A percentile compares a stretch with the other conserved stretches of the same genome.
Conservation (phyloP, 768 basidiomycete genomes). For the Tubosaeta sp. region DNA sequence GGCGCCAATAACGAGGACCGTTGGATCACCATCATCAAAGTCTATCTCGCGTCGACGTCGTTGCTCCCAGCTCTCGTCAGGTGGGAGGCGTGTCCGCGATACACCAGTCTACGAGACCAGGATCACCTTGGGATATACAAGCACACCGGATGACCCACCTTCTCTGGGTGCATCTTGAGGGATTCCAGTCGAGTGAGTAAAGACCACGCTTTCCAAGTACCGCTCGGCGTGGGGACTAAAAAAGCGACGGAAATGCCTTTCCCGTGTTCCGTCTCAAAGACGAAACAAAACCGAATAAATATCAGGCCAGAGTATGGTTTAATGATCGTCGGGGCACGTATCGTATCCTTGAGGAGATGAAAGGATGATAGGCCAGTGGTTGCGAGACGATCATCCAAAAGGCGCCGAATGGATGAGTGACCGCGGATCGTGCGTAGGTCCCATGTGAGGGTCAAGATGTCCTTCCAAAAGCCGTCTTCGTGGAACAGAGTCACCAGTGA, state of each 20-base stretch:
- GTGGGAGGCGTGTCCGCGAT: constrained; percentile 36
- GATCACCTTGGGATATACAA: too few relatives aligned
- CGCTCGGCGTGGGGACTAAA: constrained; percentile 38
- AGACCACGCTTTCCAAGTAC: constrained; percentile 57
- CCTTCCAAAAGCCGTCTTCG: constrained; percentile 42
- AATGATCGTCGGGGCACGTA: constrained; percentile 30
- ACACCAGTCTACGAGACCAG: constrained; percentile 26
- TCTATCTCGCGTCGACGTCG: constrained; percentile 37
- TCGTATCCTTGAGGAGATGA: constrained; percentile 17
- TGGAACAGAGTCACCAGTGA: constrained; percentile 16
- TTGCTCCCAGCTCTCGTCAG: constrained; percentile 50
- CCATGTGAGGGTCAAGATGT: constrained; percentile 50
- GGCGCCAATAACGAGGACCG: constrained; percentile 59
- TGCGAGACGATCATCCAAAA: constrained; percentile 36
- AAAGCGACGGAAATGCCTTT: constrained; percentile 49
- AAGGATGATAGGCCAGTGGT: constrained; percentile 14
- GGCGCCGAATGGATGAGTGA: constrained; percentile 29
- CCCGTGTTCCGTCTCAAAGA: constrained; percentile 48
- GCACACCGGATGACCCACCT: constrained; percentile 16
- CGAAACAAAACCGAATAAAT: constrained; percentile 56
- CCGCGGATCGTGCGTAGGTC: constrained; percentile 48
- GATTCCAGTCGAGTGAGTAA: constrained; percentile 57
- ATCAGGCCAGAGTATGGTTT: constrained; percentile 47
- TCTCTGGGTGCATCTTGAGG: constrained; percentile 50
- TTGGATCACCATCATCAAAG: constrained; percentile 46